Conservation (phyloP, 306 rosid species). For the Hylodesmum podocarpum region DNA sequence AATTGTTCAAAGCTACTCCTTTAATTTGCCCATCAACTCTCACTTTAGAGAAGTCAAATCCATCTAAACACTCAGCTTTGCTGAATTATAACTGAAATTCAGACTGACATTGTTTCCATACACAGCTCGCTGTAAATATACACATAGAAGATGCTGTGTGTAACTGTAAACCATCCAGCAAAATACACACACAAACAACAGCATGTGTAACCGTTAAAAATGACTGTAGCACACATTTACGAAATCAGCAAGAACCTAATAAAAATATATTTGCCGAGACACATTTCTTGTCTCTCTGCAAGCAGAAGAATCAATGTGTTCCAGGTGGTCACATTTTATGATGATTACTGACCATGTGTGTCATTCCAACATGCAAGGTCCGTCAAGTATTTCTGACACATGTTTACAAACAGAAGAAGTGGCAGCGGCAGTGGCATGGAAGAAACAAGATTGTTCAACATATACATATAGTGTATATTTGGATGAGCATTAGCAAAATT, state of each 20-base stretch:
- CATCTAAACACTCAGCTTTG: not conserved
- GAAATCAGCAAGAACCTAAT: not conserved
- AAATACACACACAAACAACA: not conserved
- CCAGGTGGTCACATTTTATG: constrained; percentile 3
- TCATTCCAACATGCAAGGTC: not conserved
- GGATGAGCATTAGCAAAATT: no score
- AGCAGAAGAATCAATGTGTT: not conserved
- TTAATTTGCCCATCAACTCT: not conserved
- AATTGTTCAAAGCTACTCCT: not conserved
- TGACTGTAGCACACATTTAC: not conserved
- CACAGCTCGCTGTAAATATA: not conserved
- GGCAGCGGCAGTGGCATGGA: not conserved
- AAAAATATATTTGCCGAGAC: not conserved
- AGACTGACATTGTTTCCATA: constrained; percentile 1
- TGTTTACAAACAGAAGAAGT: not conserved
- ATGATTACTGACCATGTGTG: not conserved
- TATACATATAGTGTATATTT: no score
- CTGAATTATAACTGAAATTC: not conserved
- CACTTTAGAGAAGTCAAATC: not conserved
- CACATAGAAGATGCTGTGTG: no score
- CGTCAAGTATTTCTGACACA: not conserved
- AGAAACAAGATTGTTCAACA: constrained; percentile 6
- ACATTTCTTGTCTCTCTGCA: constrained; percentile 10
- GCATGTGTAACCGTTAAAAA: constrained; percentile 2
- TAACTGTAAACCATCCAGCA: not conserved